Base-by-base conservation (phyloP, 441 rosid species). In the Lagerstroemia fauriei region DNA sequence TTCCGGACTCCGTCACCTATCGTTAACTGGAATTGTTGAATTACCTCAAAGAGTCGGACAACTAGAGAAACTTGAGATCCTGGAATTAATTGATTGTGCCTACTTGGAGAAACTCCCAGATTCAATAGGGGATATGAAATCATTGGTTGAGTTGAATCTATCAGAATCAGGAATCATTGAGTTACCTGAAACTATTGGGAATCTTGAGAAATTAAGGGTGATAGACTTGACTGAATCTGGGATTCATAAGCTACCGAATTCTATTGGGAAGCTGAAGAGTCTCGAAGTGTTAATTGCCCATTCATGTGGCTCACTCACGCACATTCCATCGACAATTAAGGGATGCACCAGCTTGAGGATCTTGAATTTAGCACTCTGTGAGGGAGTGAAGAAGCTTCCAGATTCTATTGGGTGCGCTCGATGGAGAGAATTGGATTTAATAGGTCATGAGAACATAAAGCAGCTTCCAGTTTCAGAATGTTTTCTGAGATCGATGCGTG, bases 31-130 rank as follows among this genome's bases (percentile, higher is more conserved):
- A 38, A 34, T 22, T 73, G 56, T 73, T 3, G 56, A 44, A 27
- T 22, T 73, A 7, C 76, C 76, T 73, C 29, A 24, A 44, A 17
- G 18, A 24, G 10, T 73, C 16, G 76, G 76, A 73, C 76, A 50
- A 20, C 32, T 34, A 18, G 76, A 17, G 80, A 68, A 76, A n/a
- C 80, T 82, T 29, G 34, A 82, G 73, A 12, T 38, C 18, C 59
- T 82, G 9, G 31, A 63, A 31, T 71, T 78, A 29, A 4, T 18
- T 12, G 7, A 31, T 0, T 82, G 84, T 9, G 1, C 20, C 18
- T 11, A 0, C 31, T 17, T 82, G 57, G 24, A 53, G 5, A 11
- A 34, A 34, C 66, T 82, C 5, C 84, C 84, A 1, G 32, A 20
- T 66, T 76, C 76, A 11, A 38, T 76, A 0, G 80, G 84, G 11